phyloP scores from a whole-genome alignment of 2,329 filamentous ascomycete genomes.

The Tympanopsis confertula region DNA sequence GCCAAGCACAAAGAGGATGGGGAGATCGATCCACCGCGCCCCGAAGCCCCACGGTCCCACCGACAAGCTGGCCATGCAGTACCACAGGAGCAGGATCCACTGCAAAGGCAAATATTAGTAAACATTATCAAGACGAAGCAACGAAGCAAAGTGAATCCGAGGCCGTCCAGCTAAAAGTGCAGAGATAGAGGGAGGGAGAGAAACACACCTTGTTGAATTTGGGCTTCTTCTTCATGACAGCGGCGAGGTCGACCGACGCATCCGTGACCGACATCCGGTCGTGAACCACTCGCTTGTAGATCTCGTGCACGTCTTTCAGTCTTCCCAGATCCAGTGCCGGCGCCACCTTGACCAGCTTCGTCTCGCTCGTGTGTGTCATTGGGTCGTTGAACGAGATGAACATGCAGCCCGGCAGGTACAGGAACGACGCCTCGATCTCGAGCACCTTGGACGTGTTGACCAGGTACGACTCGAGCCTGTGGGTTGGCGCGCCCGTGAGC shows the following conservation, averaged over 20 bases:
- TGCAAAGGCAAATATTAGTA: too few relatives aligned
- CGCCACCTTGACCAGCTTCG: conserved; percentile 34
- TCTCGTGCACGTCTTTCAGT: conserved; percentile 34
- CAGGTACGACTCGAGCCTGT: conserved; percentile 55
- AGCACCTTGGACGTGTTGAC: conserved; percentile 49
- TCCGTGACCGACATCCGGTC: conserved; percentile 35
- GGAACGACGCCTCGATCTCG: conserved; percentile 50
- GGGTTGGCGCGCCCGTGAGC: conserved; percentile 54
- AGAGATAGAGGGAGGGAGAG: background rate
- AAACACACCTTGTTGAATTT: conserved; percentile 28
- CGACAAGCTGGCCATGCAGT: conserved; percentile 46
- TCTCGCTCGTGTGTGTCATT: conserved; percentile 37
- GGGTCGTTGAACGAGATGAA: conserved; percentile 50
- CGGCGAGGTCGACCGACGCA: conserved; percentile 30
- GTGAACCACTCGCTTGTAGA: conserved; percentile 41
- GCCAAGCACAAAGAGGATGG: background rate
- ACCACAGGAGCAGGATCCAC: conserved; percentile 35
- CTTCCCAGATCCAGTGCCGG: conserved; percentile 38
- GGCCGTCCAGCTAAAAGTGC: background rate
- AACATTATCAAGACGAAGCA: too few relatives aligned
- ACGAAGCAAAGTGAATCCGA: background rate
- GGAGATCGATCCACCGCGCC: background rate
- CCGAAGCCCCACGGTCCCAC: conserved; percentile 53
- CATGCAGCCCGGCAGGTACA: conserved; percentile 58
- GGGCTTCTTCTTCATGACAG: conserved; percentile 30